Evolutionary conservation across 257 asterid genomes (phyloP), one percentile per base, ranked within the genome.

Genomic region (Dorcoceras hygrometricum): DNA sequence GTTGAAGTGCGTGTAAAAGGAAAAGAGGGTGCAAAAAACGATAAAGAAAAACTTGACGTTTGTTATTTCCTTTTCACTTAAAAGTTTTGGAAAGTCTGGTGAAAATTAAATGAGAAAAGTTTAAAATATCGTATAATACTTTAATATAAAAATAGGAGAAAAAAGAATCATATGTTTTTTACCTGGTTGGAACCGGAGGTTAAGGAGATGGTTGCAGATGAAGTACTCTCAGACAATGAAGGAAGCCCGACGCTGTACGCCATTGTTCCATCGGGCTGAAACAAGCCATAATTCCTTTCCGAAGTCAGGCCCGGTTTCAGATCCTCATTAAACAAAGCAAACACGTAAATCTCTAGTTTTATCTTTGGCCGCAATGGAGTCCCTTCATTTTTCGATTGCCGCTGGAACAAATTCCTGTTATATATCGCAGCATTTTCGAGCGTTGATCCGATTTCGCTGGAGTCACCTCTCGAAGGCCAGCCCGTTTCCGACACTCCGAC

Each of bases 391-490:
- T 29, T 69, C 68, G 74, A 36, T 28, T 86, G 96, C 67, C 91
- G 78, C 25, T 87, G 81, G 78, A 90, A 26, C 69, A 90, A 56
- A 71, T 90, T 87, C 65, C 95, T 66, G 59, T 90, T 90, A 39
- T 87, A 87, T 8, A 75, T 20, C 1, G 85, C 89, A 1, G 97
- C 97, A 31, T 91, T 91, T 32, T 81, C 63, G 0, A 79, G 9
- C 24, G 89, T 73, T 1, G 98, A 91, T 0, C 98, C 98, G 6
- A 80, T 53, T 58, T 91, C 98, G 16, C 79, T 28, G 0, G 65
- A 4, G 59, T 89, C 96, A 0, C 96, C 98, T 0, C 79, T 76
- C 6, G 98, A 88, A 5, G 98, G 98, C 98, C 96, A 91, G 23
- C 98, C 98, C 0, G 96, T 91, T 43, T 91, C 98, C 12, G 96